These are phyloP conservation scores for Prunus padus DNA, from an alignment of 306 rosid genomes.

Conservation along the genomic window DNA sequence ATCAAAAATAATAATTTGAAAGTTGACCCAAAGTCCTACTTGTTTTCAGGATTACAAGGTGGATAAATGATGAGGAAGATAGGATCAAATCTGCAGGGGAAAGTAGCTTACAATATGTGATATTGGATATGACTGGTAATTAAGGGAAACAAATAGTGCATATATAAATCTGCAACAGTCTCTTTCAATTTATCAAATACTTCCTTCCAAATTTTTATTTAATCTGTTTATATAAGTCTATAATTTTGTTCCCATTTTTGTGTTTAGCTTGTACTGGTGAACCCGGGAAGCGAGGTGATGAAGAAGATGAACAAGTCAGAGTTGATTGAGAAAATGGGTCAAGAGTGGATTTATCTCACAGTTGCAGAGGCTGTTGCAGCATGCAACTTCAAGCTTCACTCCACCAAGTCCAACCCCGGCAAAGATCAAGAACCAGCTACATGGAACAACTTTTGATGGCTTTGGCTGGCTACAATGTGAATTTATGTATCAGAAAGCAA, in stretches of 20 bases:
- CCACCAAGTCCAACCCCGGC: slow-evolving; percentile 40
- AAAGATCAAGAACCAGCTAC: slow-evolving; percentile 54
- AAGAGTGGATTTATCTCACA: slow-evolving; percentile 76
- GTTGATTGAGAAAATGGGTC: slow-evolving; percentile 52
- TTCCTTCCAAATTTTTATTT: not conserved
- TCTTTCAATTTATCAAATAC: not conserved
- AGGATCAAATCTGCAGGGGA: slow-evolving; percentile 60
- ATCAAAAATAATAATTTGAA: not conserved
- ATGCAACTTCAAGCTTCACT: slow-evolving; percentile 65
- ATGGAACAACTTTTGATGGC: slow-evolving; percentile 53
- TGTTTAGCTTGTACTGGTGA: slow-evolving; percentile 68
- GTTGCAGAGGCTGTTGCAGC: slow-evolving; percentile 90
- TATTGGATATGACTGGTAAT: slow-evolving; percentile 76
- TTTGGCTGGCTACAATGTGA: not conserved
- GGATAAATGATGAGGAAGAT: slow-evolving; percentile 96
- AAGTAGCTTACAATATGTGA: slow-evolving; percentile 64
- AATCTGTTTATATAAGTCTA: not conserved
- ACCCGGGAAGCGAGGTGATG: slow-evolving; percentile 89
- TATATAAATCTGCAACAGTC: not conserved
- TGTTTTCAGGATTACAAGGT: slow-evolving; percentile 71
- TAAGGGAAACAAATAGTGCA: not conserved
- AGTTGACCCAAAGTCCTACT: not conserved
- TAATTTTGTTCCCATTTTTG: not conserved
- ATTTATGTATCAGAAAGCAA: not conserved
- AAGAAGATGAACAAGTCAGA: slow-evolving; percentile 84